phyloP scores from a whole-genome alignment of 1,284 basidiomycete genomes.

The Boletus holoroseus region DNA sequence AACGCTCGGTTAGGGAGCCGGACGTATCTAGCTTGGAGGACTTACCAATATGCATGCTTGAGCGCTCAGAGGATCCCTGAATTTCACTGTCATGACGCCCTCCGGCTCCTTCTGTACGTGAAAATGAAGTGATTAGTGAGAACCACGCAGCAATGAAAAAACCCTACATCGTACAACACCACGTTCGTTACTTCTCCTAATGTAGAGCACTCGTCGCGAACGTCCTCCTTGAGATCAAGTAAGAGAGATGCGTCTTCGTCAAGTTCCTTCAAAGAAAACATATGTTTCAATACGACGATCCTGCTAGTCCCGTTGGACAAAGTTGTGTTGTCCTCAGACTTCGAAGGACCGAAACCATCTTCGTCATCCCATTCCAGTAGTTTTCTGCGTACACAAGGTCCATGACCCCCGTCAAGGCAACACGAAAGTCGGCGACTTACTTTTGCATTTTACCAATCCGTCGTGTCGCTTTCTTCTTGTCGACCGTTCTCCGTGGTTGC shows the following conservation, averaged over 20 bases:
- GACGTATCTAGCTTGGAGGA: constrained; percentile 14
- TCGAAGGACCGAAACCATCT: constrained; percentile 72
- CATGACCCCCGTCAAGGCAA: not conserved
- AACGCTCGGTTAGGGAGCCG: not conserved
- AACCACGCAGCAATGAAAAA: not conserved
- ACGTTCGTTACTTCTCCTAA: constrained; percentile 97
- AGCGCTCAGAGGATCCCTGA: constrained; percentile 82
- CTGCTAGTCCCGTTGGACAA: constrained; percentile 56
- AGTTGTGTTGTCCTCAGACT: constrained; percentile 46
- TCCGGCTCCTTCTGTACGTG: constrained; percentile 77
- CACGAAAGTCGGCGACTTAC: constrained; percentile 43
- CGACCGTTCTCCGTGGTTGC: constrained; percentile 61
- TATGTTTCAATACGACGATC: constrained; percentile 89
- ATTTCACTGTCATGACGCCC: constrained; percentile 95
- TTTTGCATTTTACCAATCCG: constrained; percentile 87
- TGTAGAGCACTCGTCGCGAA: constrained; percentile 87
- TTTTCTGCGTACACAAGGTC: constrained; percentile 46
- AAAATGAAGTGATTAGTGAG: constrained; percentile 1
- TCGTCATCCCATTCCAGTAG: constrained; percentile 83
- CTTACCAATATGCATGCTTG: constrained; percentile 83
- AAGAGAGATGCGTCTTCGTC: constrained; percentile 83
- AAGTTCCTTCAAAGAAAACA: constrained; percentile 89
- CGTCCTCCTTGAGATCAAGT: constrained; percentile 93
- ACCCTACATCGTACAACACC: constrained; percentile 88
- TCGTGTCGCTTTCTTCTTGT: constrained; percentile 76